A percentile compares a stretch with the other conserved stretches of the same genome.
Conservation (phyloP, 129 eudicot species). For the Calendula officinalis region DNA sequence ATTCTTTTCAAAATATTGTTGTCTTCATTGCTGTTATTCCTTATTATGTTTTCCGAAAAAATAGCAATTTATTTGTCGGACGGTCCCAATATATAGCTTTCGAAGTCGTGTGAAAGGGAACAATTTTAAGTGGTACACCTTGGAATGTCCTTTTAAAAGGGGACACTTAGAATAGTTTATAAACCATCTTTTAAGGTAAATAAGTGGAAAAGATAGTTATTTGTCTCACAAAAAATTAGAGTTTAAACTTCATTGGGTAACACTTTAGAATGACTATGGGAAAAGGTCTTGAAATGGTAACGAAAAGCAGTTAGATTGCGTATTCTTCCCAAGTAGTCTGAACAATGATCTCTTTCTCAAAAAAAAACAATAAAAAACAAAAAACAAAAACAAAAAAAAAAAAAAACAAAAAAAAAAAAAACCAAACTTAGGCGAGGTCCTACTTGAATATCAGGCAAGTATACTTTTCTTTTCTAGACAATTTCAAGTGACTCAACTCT, state of each 20-base stretch:
- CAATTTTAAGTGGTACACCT: conserved; percentile 11
- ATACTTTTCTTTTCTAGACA: conserved; percentile 4
- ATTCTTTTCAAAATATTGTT: not conserved
- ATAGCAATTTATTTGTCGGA: not conserved
- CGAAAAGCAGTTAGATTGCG: too few species aligned
- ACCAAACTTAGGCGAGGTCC: not conserved
- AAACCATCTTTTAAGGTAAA: not conserved
- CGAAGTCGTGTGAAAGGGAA: not conserved
- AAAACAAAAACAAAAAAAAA: too few species aligned
- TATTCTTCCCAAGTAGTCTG: not conserved
- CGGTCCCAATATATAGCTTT: conserved; percentile 8
- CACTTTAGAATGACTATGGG: too few species aligned
- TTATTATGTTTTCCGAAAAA: not conserved
- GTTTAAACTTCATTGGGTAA: too few species aligned
- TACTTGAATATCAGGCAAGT: conserved; percentile 8
- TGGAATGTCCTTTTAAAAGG: conserved; percentile 16
- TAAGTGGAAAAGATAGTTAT: too few species aligned
- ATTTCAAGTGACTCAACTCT: conserved; percentile 21
- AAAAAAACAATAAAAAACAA: too few species aligned
- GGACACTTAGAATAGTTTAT: not conserved
- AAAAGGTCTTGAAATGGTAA: too few species aligned
- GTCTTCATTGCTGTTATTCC: not conserved
- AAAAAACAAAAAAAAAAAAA: too few species aligned
- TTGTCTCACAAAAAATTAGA: too few species aligned
- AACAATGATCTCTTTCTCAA: not conserved